Evolutionary conservation across 768 basidiomycete species (phyloP).

Genomic region (Lentinula edodes): DNA sequence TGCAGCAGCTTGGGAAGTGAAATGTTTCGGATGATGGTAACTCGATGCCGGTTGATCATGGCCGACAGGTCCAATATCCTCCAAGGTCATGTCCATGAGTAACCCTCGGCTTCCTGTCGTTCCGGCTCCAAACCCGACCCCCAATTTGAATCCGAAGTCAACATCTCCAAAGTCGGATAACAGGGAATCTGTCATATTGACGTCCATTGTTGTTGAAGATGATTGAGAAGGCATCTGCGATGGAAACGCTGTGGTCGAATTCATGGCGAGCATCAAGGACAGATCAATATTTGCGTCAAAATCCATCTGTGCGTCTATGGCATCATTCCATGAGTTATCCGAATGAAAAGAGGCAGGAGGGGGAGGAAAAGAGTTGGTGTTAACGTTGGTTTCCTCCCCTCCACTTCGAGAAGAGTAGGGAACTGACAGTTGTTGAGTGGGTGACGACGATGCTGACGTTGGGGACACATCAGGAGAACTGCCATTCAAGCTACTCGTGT

Average conservation of each 20-base stretch:
- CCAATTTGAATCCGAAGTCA: not conserved
- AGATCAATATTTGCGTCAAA: conserved; percentile 1
- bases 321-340: not conserved
- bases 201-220: not conserved
- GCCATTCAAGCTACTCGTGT: not conserved
- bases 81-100: conserved; percentile 3
- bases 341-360: not conserved
- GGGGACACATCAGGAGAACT: not conserved
- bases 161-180: not conserved
- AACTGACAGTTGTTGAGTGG: not conserved
- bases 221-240: not conserved
- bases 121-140: conserved; percentile 1
- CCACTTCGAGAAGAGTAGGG: not conserved
- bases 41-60: conserved; percentile 10
- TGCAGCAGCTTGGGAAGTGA: not conserved
- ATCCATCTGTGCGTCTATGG: not conserved
- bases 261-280: not conserved
- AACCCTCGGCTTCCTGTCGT: not conserved
- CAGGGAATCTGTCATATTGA: not conserved
- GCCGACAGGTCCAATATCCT: not conserved
- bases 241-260: not conserved
- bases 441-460: not conserved
- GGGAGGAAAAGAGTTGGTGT: not conserved
- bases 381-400: not conserved
- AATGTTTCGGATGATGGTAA: not conserved